phyloP scores from a whole-genome alignment of 805 yeast species.

The Debaryomyces prosopidis region DNA sequence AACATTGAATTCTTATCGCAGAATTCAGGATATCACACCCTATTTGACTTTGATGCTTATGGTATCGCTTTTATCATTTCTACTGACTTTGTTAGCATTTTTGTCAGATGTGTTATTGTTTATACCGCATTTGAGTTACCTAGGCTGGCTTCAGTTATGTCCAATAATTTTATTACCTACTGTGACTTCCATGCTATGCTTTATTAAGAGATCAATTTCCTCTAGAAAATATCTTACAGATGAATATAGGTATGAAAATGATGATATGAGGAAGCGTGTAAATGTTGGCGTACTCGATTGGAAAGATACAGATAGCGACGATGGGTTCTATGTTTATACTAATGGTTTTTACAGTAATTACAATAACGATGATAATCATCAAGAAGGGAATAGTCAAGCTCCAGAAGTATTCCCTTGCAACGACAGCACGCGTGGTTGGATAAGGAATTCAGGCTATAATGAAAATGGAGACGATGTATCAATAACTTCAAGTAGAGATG shows the following conservation, averaged over 20 bases:
- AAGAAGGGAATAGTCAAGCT: background rate
- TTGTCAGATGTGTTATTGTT: constrained; percentile 81
- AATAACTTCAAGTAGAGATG: constrained; percentile 7
- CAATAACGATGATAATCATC: constrained; percentile 11
- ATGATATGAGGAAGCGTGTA: constrained; percentile 33
- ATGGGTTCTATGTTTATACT: constrained; percentile 44
- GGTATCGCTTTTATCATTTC: constrained; percentile 66
- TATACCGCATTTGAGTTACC: constrained; percentile 71
- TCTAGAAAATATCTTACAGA: constrained; percentile 46
- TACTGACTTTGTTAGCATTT: constrained; percentile 71
- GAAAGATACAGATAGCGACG: constrained; percentile 40
- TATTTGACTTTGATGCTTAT: constrained; percentile 54
- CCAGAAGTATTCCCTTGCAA: constrained; percentile 2
- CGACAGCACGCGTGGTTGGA: constrained; percentile 15
- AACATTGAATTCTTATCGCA: background rate
- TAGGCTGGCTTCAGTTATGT: constrained; percentile 81
- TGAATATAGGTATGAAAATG: constrained; percentile 26
- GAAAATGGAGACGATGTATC: constrained; percentile 9
- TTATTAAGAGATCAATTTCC: constrained; percentile 66
- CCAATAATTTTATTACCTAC: constrained; percentile 67
- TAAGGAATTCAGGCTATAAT: constrained; percentile 7
- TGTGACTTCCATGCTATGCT: constrained; percentile 65
- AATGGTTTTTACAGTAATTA: constrained; percentile 38
- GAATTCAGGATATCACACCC: constrained; percentile 17
- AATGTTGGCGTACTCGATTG: constrained; percentile 10